A percentile compares a stretch with the other conserved stretches of the same genome.
Conservation (phyloP, 2,329 filamentous ascomycete species). For the Domatiomyces globalis region DNA sequence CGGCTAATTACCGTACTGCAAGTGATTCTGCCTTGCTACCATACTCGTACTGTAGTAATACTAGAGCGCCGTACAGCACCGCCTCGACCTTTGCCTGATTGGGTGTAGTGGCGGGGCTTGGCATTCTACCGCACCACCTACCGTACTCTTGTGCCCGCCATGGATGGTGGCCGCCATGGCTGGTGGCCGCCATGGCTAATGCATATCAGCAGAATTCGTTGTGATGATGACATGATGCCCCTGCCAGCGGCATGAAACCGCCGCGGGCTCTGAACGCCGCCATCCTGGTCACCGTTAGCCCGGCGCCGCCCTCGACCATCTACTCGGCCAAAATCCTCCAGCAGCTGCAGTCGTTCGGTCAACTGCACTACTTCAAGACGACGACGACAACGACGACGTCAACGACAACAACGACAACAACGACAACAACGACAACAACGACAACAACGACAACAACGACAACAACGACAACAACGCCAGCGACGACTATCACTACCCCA, state of each 20-base stretch:
- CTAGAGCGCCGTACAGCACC: not conserved
- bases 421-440: not conserved
- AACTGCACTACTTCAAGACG: not conserved
- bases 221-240: not conserved
- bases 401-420: not conserved
- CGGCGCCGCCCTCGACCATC: conserved; percentile 8
- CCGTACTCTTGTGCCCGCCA: conserved; percentile 4
- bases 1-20: too few relatives aligned
- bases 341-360: conserved; percentile 12
- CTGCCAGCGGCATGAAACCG: conserved; percentile 1
- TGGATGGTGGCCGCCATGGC: conserved; percentile 3
- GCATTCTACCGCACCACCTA: not conserved
- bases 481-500: not conserved
- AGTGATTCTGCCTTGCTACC: too few relatives aligned
- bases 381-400: not conserved
- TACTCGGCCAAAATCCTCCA: conserved; percentile 14
- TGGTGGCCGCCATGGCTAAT: conserved; percentile 5
- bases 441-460: not conserved
- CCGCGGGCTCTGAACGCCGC: conserved; percentile 4
- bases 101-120: not conserved
- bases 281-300: conserved; percentile 9
- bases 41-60: too few relatives aligned
- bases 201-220: too few relatives aligned
- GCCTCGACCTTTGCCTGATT: not conserved
- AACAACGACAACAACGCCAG: not conserved